These are phyloP conservation scores for Ogataea glucozyma DNA, from an alignment of 805 yeast species.

Conservation along the genomic window DNA sequence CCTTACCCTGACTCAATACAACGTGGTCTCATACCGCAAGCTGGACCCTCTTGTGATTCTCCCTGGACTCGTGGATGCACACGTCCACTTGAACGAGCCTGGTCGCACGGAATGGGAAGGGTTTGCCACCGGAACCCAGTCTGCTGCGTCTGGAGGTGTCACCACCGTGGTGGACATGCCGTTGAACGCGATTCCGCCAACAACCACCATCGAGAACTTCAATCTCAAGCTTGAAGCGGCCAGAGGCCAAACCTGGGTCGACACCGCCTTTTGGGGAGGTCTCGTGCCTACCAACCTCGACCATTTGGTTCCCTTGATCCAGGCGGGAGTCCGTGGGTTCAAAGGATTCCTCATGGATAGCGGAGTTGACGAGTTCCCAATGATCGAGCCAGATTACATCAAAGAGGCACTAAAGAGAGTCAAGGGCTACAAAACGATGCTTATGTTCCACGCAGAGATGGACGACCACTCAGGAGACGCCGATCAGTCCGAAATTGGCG, in stretches of 20 bases:
- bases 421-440: conserved; percentile 61
- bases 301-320: conserved; percentile 71
- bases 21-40: conserved; percentile 46
- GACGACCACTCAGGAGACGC: conserved; percentile 29
- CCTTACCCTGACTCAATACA: conserved; percentile 42
- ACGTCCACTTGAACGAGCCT: conserved; percentile 93
- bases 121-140: conserved; percentile 91
- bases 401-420: conserved; percentile 64
- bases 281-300: conserved; percentile 75
- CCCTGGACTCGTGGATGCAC: conserved; percentile 93
- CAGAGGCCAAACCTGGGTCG: conserved; percentile 81
- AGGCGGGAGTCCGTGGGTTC: conserved; percentile 90
- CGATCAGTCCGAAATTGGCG: conserved; percentile 38
- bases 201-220: conserved; percentile 79
- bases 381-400: conserved; percentile 65
- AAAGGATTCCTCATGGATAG: conserved; percentile 91
- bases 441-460: conserved; percentile 95
- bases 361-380: conserved; percentile 96
- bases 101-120: conserved; percentile 99
- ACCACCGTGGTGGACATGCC: conserved; percentile 98
- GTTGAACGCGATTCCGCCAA: conserved; percentile 92
- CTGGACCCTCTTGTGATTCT: conserved; percentile 65
- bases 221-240: conserved; percentile 78
- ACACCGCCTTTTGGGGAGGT: conserved; percentile 97
- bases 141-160: conserved; percentile 95